Conservation (phyloP, 2,329 filamentous ascomycete genomes). For the Claviceps sp. region DNA sequence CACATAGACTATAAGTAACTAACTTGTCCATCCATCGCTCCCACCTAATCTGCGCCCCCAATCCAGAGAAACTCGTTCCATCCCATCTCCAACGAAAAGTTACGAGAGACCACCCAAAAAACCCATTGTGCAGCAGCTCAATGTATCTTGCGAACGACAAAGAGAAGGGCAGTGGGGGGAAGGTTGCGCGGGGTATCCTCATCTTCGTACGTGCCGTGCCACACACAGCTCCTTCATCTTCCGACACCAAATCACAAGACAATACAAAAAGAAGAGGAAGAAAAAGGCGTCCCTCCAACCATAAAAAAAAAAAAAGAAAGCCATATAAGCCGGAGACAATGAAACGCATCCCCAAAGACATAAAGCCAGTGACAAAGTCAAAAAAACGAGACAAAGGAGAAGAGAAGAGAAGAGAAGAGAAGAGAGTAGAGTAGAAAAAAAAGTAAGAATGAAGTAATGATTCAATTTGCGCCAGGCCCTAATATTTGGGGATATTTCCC, state of each 20-base stretch:
- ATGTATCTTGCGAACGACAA: not conserved
- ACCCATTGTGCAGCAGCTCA: conserved; percentile 1
- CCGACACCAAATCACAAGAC: not conserved
- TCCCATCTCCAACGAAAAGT: not conserved
- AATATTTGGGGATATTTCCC: not conserved
- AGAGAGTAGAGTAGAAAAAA: not conserved
- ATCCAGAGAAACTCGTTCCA: not conserved
- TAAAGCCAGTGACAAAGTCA: too few relatives aligned
- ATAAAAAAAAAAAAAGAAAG: not conserved
- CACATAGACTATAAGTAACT: not conserved
- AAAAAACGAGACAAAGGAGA: not conserved
- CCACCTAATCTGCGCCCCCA: conserved; percentile 2
- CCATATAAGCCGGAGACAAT: too few relatives aligned
- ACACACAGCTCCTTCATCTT: not conserved
- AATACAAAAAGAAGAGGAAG: not conserved
- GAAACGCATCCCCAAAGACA: too few relatives aligned
- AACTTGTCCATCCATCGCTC: not conserved
- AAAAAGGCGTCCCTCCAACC: not conserved
- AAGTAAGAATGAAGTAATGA: not conserved
- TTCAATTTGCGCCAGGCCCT: conserved; percentile 1
- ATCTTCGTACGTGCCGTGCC: not conserved
- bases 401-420: not conserved
- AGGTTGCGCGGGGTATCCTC: conserved; percentile 3
- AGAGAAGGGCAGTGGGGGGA: not conserved
- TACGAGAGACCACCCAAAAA: conserved; percentile 1